phyloP scores from a whole-genome alignment of 106 monocot species.

The Narthecium ossifragum region DNA sequence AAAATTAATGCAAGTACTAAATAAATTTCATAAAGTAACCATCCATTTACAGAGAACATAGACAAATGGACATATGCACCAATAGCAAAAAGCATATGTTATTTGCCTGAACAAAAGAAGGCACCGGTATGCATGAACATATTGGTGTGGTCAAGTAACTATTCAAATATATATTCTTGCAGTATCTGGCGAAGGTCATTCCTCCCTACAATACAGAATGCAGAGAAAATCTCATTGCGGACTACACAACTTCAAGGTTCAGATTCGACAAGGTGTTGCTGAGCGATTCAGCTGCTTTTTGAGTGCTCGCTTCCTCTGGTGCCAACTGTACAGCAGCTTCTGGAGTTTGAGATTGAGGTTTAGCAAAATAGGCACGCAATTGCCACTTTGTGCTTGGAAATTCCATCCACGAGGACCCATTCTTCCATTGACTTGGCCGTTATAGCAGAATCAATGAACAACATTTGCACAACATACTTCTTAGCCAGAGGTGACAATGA shows the following conservation, averaged over 20 bases:
- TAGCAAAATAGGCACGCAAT: too few relatives aligned
- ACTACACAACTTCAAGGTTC: slow-evolving; percentile 45
- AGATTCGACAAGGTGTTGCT: slow-evolving; percentile 43
- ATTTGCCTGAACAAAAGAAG: too few relatives aligned
- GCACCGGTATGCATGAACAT: too few relatives aligned
- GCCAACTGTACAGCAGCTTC: slow-evolving; percentile 5
- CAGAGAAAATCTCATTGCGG: background rate
- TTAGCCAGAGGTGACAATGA: slow-evolving; percentile 89
- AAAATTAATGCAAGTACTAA: too few relatives aligned
- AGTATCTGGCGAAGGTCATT: too few relatives aligned
- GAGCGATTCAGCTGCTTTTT: slow-evolving; percentile 27
- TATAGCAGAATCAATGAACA: slow-evolving; percentile 63
- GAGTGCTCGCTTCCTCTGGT: background rate
- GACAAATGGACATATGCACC: too few relatives aligned
- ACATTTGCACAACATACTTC: slow-evolving; percentile 87
- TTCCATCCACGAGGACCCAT: slow-evolving; percentile 78
- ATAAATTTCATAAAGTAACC: too few relatives aligned
- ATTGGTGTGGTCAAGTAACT: too few relatives aligned
- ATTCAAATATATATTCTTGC: too few relatives aligned
- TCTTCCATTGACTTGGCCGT: slow-evolving; percentile 78
- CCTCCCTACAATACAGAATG: too few relatives aligned
- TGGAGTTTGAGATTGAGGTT: background rate
- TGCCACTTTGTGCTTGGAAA: slow-evolving; percentile 88
- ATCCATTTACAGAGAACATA: too few relatives aligned
- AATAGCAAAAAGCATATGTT: too few relatives aligned